phyloP scores from a whole-genome alignment of 2,329 filamentous ascomycete species.

The Colletotrichum scovillei region DNA sequence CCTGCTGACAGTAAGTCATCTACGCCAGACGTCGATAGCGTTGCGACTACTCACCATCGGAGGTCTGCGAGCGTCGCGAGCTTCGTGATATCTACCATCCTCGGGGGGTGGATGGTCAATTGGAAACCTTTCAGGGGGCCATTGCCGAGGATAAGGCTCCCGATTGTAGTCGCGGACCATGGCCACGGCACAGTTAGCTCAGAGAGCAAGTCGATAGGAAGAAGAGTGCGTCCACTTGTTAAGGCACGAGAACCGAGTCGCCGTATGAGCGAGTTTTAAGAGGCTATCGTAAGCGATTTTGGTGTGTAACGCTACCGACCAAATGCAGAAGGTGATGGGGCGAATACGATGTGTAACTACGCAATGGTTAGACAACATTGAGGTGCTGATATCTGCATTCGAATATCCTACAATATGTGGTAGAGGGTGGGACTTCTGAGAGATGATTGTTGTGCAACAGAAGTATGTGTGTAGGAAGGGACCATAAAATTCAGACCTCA shows the following conservation, averaged over 20 bases:
- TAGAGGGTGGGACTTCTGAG: neutral
- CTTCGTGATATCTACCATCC: conserved; percentile 33
- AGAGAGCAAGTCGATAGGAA: neutral
- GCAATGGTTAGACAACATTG: conserved; percentile 23
- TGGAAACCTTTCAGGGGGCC: conserved; percentile 43
- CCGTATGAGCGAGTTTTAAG: neutral
- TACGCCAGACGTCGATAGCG: neutral
- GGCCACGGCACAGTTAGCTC: conserved; percentile 12
- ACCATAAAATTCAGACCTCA: conserved; percentile 19
- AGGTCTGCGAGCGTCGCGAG: conserved; percentile 33
- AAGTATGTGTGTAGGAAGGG: neutral
- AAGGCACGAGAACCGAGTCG: neutral
- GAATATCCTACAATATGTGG: conserved; percentile 9
- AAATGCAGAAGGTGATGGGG: neutral
- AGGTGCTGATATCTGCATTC: neutral
- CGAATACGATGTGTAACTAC: conserved; percentile 34
- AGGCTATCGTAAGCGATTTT: neutral
- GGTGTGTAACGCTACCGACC: neutral
- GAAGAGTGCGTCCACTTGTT: conserved; percentile 7
- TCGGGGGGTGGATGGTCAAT: conserved; percentile 36
- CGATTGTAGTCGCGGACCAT: conserved; percentile 57
- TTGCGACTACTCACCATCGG: conserved; percentile 28
- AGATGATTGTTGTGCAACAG: conserved; percentile 2
- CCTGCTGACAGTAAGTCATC: conserved; percentile 43
- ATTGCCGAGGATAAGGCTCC: conserved; percentile 51